Conservation (phyloP, 176 grass and related monocot species). For the Rhipidocladum racemiflorum region DNA sequence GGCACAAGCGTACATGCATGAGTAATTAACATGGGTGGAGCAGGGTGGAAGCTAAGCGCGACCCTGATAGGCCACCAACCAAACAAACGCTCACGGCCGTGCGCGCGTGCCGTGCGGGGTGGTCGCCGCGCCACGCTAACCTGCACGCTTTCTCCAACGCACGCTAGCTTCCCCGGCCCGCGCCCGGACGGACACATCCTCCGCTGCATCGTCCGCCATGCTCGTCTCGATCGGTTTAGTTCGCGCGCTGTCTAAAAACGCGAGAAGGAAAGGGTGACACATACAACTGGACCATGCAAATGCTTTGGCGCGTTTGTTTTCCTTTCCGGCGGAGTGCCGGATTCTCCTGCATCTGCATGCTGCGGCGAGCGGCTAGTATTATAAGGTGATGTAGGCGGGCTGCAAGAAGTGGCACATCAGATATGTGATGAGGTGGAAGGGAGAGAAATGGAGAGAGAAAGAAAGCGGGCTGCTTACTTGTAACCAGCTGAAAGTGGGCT, state of each 20-base stretch:
- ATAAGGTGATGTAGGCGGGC: too few relatives aligned
- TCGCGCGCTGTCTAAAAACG: background rate
- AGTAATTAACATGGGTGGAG: background rate
- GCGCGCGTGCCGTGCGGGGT: background rate
- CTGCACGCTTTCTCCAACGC: slow-evolving; percentile 48
- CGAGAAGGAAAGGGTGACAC: background rate
- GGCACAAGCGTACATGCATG: too few relatives aligned
- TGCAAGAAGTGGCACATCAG: too few relatives aligned
- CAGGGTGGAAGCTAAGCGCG: slow-evolving; percentile 39
- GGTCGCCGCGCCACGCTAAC: slow-evolving; percentile 57
- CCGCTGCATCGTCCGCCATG: background rate
- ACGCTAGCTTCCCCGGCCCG: slow-evolving; percentile 24
- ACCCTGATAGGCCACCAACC: slow-evolving; percentile 45
- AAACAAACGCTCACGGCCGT: slow-evolving; percentile 39
- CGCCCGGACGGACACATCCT: background rate
- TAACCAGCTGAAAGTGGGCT: too few relatives aligned
- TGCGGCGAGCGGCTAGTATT: background rate
- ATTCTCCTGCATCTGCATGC: slow-evolving; percentile 10
- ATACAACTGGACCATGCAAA: background rate
- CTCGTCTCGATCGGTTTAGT: too few relatives aligned
- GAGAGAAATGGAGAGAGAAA: too few relatives aligned
- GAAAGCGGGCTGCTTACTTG: too few relatives aligned
- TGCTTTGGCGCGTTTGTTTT: background rate
- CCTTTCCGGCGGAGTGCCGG: slow-evolving; percentile 27
- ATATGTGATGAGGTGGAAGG: too few relatives aligned